A percentile compares a stretch with the other conserved stretches of the same genome.
phyloP scores from a whole-genome alignment of 75 land plant species.

The Cryptomeria japonica region DNA sequence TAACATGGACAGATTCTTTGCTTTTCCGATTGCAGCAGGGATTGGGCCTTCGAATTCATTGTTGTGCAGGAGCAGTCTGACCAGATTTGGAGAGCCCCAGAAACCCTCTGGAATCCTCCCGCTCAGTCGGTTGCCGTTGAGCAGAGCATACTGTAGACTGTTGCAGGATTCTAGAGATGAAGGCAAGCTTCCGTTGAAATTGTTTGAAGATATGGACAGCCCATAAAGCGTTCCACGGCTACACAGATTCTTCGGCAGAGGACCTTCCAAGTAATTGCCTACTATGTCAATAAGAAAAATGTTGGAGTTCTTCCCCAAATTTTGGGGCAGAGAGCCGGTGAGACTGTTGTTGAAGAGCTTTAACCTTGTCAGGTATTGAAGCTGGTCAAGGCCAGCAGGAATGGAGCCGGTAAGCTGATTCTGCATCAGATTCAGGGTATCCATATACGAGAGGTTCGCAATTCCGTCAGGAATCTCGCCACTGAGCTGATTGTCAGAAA shows the following conservation, averaged over 20 bases:
- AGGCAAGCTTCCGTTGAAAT: not conserved
- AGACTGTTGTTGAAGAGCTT: not conserved
- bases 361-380: not conserved
- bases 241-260: not conserved
- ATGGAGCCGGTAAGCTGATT: slow-evolving; percentile 43
- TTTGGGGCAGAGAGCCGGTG: not conserved
- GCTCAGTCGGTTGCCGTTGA: slow-evolving; percentile 25
- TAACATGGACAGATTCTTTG: not conserved
- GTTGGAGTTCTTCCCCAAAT: not conserved
- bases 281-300: not conserved
- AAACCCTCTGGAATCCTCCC: slow-evolving; percentile 24
- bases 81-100: not conserved
- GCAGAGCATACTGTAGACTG: slow-evolving; percentile 22
- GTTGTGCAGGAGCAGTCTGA: not conserved
- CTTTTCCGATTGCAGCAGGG: not conserved
- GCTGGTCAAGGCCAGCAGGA: slow-evolving; percentile 28
- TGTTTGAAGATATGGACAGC: not conserved
- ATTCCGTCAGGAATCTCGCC: slow-evolving; percentile 37
- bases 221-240: not conserved
- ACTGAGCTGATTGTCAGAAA: no score
- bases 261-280: not conserved
- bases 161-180: not conserved
- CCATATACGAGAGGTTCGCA: slow-evolving; percentile 11
- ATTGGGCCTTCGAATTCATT: not conserved
- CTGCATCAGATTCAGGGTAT: slow-evolving; percentile 35